phyloP scores from a whole-genome alignment of 352 stramenopile species.

The Lagenidium giganteum region DNA sequence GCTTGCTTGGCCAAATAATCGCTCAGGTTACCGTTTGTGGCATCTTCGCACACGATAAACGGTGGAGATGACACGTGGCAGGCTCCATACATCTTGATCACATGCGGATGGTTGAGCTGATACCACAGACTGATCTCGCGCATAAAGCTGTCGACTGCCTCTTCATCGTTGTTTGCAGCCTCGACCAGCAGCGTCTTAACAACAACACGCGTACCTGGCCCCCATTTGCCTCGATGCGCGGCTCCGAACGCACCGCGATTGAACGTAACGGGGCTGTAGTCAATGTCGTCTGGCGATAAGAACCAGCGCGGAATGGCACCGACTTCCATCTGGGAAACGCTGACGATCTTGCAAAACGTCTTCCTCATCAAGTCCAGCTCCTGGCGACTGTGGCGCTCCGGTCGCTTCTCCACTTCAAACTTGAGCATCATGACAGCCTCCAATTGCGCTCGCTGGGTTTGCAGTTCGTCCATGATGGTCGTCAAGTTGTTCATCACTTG shows the following conservation, averaged over 20 bases:
- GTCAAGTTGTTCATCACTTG: slow-evolving; percentile 11
- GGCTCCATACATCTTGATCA: slow-evolving; percentile 13
- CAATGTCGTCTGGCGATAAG: slow-evolving; percentile 4
- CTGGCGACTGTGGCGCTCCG: slow-evolving; percentile 2
- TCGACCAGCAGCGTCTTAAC: slow-evolving; percentile 30
- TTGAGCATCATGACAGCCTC: slow-evolving; percentile 13
- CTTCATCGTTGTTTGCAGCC: slow-evolving; percentile 15
- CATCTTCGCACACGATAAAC: slow-evolving; percentile 10
- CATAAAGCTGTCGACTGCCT: slow-evolving; percentile 17
- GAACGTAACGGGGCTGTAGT: slow-evolving; percentile 4
- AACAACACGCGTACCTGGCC: slow-evolving; percentile 20
- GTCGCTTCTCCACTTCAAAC: no score
- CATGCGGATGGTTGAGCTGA: slow-evolving; percentile 7
- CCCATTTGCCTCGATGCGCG: slow-evolving; percentile 25
- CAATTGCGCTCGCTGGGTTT: slow-evolving; percentile 8
- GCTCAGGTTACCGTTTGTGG: not conserved
- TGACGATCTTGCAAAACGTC: slow-evolving; percentile 5
- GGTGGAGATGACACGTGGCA: slow-evolving; percentile 11
- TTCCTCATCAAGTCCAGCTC: slow-evolving; percentile 3
- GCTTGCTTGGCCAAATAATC: slow-evolving; percentile 20
- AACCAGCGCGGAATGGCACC: slow-evolving; percentile 9
- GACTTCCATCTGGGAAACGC: slow-evolving; percentile 9
- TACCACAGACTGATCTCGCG: slow-evolving; percentile 17
- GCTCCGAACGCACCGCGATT: slow-evolving; percentile 20
- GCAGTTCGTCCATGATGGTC: slow-evolving; percentile 20